These are phyloP conservation scores for Trichosporon inkin DNA, from an alignment of 1,284 basidiomycete species.

Conservation along the genomic window DNA sequence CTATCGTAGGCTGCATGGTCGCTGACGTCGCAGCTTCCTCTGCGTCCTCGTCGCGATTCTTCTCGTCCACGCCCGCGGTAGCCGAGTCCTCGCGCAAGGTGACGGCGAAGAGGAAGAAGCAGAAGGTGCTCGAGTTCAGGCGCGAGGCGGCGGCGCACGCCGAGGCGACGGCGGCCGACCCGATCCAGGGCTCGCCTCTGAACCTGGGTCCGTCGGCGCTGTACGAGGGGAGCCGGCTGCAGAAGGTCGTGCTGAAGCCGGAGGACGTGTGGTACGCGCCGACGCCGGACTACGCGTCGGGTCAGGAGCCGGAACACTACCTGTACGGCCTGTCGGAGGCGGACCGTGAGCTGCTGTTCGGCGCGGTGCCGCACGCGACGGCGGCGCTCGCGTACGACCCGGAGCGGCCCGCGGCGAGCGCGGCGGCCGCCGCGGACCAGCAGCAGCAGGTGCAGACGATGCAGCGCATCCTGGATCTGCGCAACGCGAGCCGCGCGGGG, in stretches of 20 bases:
- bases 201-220: constrained; percentile 18
- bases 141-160: not conserved
- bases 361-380: constrained; percentile 40
- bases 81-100: constrained; percentile 16
- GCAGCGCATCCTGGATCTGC: constrained; percentile 70
- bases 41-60: constrained; percentile 57
- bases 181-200: constrained; percentile 20
- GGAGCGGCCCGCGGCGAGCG: constrained; percentile 12
- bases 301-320: constrained; percentile 33
- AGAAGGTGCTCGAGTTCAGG: constrained; percentile 18
- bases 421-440: constrained; percentile 49
- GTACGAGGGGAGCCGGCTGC: constrained; percentile 34
- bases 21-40: constrained; percentile 12
- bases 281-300: constrained; percentile 37
- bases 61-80: constrained; percentile 8
- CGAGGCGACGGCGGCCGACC: constrained; percentile 17
- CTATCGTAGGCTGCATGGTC: not conserved
- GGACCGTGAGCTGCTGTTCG: constrained; percentile 42
- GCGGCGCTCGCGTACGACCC: constrained; percentile 31
- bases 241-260: constrained; percentile 27
- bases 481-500: constrained; percentile 78
- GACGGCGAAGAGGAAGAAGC: constrained; percentile 19
- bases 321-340: constrained; percentile 34
- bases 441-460: constrained; percentile 62
- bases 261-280: constrained; percentile 38